Percentiles rank a stretch among this genome's conserved stretches.
Evolutionary conservation across 768 basidiomycete species (phyloP).

Genomic region (Termitomyces sp.): DNA sequence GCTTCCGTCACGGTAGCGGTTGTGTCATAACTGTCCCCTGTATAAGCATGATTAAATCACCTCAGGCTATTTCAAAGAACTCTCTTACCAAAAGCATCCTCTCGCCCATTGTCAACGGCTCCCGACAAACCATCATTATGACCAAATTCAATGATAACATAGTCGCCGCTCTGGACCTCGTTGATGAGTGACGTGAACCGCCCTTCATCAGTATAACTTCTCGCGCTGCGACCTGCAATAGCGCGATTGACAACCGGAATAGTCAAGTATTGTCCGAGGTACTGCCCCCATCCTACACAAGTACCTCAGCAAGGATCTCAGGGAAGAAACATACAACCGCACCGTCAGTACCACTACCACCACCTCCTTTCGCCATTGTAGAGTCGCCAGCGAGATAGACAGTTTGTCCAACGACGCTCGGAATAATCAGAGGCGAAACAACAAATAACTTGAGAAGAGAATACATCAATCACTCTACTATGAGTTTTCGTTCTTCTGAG

Average conservation of each 20-base stretch:
- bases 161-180: slow-evolving; percentile 35
- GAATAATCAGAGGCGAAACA: slow-evolving; percentile 8
- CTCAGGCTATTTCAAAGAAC: background rate
- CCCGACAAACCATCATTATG: slow-evolving; percentile 42
- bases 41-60: background rate
- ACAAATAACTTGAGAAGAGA: background rate
- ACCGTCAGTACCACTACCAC: slow-evolving; percentile 35
- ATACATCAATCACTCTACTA: background rate
- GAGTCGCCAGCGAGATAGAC: slow-evolving; percentile 43
- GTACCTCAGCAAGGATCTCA: background rate
- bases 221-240: slow-evolving; percentile 41
- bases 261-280: slow-evolving; percentile 35
- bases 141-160: slow-evolving; percentile 44
- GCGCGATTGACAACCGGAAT: slow-evolving; percentile 45
- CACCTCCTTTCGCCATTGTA: slow-evolving; percentile 39
- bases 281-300: slow-evolving; percentile 41
- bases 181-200: slow-evolving; percentile 40
- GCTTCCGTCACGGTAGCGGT: background rate
- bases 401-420: slow-evolving; percentile 26
- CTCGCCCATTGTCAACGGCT: slow-evolving; percentile 35
- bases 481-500: background rate
- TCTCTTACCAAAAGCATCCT: slow-evolving; percentile 33
- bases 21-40: slow-evolving; percentile 1
- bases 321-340: background rate
- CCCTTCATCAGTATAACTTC: slow-evolving; percentile 47